A percentile compares a stretch with the other conserved stretches of the same genome.
Evolutionary conservation across 164 flowering plant genomes (phyloP).

Genomic region (Taxillus chinensis): DNA sequence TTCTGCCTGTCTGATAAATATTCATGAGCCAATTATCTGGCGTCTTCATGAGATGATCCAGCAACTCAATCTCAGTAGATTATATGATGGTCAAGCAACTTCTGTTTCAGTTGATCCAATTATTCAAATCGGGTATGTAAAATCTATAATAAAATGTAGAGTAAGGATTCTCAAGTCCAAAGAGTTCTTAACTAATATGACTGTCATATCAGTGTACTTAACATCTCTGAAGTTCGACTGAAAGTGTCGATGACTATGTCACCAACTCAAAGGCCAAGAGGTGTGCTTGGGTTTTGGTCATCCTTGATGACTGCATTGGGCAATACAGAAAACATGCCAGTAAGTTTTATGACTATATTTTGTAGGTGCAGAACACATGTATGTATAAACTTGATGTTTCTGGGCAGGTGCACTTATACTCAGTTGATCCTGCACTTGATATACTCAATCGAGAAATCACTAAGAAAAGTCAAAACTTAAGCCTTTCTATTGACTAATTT

Average conservation of each 20-base stretch:
- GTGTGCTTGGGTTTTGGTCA: slow-evolving; percentile 98
- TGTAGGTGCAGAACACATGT: background rate
- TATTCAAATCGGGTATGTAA: slow-evolving; percentile 77
- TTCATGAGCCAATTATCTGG: slow-evolving; percentile 99
- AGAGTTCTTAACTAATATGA: background rate
- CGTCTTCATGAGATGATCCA: slow-evolving; percentile 96
- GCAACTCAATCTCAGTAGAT: slow-evolving; percentile 54
- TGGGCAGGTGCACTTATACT: no score
- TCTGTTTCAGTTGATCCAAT: slow-evolving; percentile 93
- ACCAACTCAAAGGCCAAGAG: slow-evolving; percentile 93
- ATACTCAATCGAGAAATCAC: no score
- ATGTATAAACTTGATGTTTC: no score
- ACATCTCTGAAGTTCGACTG: slow-evolving; percentile 81
- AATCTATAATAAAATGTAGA: background rate
- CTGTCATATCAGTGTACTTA: slow-evolving; percentile 55
- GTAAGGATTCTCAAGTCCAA: background rate
- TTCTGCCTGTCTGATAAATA: slow-evolving; percentile 67
- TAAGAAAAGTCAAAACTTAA: no score
- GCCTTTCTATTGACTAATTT: no score
- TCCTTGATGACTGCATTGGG: slow-evolving; percentile 99
- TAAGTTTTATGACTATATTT: slow-evolving; percentile 23
- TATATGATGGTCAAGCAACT: slow-evolving; percentile 40
- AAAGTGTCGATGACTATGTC: slow-evolving; percentile 96
- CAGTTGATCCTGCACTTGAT: no score
- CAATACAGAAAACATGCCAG: slow-evolving; percentile 95